Evolutionary conservation across 441 rosid species (phyloP).

Genomic region (Gossypium lobatum): DNA sequence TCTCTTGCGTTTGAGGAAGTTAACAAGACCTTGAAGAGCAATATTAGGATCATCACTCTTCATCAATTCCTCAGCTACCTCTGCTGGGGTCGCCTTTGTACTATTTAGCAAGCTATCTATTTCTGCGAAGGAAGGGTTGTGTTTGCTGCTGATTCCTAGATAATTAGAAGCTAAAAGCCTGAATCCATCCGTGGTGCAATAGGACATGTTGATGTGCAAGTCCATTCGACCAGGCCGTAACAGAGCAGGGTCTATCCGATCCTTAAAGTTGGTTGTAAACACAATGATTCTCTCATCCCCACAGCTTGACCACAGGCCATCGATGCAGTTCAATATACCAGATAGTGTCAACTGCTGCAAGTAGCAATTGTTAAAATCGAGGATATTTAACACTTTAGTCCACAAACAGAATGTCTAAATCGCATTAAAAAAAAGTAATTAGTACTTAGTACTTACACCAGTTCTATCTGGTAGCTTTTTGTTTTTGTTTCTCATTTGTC

Average conservation of each 20-base stretch:
- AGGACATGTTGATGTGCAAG: conserved; percentile 59
- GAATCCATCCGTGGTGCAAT: conserved; percentile 43
- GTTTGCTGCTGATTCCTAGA: conserved; percentile 24
- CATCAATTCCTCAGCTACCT: conserved; percentile 55
- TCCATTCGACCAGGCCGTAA: conserved; percentile 79
- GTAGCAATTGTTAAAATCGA: neutral
- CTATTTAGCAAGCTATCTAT: conserved; percentile 27
- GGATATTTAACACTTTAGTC: neutral
- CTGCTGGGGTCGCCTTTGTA: conserved; percentile 50
- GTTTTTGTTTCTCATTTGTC: neutral
- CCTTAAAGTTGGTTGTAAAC: conserved; percentile 65
- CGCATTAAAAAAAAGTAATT: no score
- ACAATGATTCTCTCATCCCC: conserved; percentile 61
- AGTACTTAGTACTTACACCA: neutral
- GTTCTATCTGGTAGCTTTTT: neutral
- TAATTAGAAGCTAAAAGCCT: conserved; percentile 45
- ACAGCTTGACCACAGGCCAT: conserved; percentile 72
- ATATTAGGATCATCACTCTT: conserved; percentile 37
- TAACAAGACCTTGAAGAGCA: conserved; percentile 36
- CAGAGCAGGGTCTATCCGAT: conserved; percentile 58
- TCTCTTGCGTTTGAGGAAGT: conserved; percentile 41
- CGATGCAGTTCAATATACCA: conserved; percentile 49
- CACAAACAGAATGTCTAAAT: neutral
- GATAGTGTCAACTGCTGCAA: conserved; percentile 37
- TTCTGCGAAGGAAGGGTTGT: conserved; percentile 30